Evolutionary conservation across 2,329 filamentous ascomycete species (phyloP).

Genomic region (Myriangium duriaei): DNA sequence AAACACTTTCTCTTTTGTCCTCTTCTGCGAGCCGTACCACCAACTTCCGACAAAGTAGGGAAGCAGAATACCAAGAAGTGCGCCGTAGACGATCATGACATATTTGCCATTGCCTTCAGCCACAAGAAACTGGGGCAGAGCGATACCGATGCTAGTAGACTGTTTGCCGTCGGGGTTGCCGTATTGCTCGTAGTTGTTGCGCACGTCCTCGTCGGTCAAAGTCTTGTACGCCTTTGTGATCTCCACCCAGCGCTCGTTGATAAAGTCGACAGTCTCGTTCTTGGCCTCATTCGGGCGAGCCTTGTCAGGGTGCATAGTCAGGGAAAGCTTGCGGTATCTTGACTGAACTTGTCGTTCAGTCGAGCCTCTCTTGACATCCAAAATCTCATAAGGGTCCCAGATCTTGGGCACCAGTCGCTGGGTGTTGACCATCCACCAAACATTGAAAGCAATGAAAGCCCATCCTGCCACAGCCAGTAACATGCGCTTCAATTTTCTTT

Average conservation of each 20-base stretch:
- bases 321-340: conserved; percentile 74
- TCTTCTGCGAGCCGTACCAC: conserved; percentile 95
- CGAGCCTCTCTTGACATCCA: conserved; percentile 71
- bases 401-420: conserved; percentile 60
- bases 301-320: conserved; percentile 90
- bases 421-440: conserved; percentile 77
- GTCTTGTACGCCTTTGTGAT: conserved; percentile 97
- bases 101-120: conserved; percentile 93
- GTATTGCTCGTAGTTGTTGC: conserved; percentile 92
- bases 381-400: conserved; percentile 94
- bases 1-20: conserved; percentile 86
- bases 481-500: conserved; percentile 76
- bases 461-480: conserved; percentile 66
- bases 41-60: conserved; percentile 91
- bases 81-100: conserved; percentile 77
- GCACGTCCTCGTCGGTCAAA: conserved; percentile 89
- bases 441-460: conserved; percentile 75
- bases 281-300: conserved; percentile 67
- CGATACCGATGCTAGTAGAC: conserved; percentile 94
- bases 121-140: conserved; percentile 82
- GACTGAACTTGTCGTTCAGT: conserved; percentile 86
- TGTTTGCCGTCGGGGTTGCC: conserved; percentile 97
- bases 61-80: conserved; percentile 75
- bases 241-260: conserved; percentile 86
- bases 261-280: conserved; percentile 74